Evolutionary conservation across 2,329 filamentous ascomycete genomes (phyloP), one percentile per base, ranked within the genome.

Genomic region (Iodosphaeria phyllophila): DNA sequence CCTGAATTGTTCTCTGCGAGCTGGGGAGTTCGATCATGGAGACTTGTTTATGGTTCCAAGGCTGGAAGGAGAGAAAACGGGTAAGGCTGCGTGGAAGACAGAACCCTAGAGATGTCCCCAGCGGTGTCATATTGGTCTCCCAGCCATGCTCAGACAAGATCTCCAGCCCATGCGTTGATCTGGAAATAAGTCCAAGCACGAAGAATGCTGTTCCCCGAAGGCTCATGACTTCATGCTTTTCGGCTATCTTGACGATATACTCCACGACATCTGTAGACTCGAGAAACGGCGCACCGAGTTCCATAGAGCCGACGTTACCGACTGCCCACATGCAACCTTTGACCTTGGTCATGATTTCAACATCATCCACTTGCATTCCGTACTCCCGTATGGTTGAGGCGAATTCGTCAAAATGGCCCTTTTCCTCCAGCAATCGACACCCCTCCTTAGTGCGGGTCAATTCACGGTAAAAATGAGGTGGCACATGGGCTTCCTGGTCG

Each of bases 321-420:
- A 98, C 83, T 0, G 89, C 89, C 89, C 89, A 98, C 23, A 98
- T 59, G 44, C 83, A 93, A 6, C 84, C 89, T 48, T 98, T 98
- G 35, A 95, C 82, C 45, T 93, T 95, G 30, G 82, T 70, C 22
- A 95, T 72, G 13, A 75, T 64, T 47, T 98, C 89, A 1, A 65
- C 46, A 39, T 98, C 89, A 35, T 91, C 76, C 20, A 74, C 73
- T 37, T 89, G 76, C 57, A 84, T 74, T 18, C 75, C 78, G 38
- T 83, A 75, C 33, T 95, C 83, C 24, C 75, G 73, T 35, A 98
- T 92, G 1, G 80, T 93, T 22, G 69, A 62, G 1, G 74, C 77
- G 41, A 98, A 98, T 40, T 95, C 86, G 33, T 83, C 74, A 50
- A 98, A 98, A 42, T 98, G 89, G 0, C 89, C 89, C 39, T 93